Evolutionary conservation across 345 rosid genomes (phyloP).

Genomic region (Eucalyptus victrix): DNA sequence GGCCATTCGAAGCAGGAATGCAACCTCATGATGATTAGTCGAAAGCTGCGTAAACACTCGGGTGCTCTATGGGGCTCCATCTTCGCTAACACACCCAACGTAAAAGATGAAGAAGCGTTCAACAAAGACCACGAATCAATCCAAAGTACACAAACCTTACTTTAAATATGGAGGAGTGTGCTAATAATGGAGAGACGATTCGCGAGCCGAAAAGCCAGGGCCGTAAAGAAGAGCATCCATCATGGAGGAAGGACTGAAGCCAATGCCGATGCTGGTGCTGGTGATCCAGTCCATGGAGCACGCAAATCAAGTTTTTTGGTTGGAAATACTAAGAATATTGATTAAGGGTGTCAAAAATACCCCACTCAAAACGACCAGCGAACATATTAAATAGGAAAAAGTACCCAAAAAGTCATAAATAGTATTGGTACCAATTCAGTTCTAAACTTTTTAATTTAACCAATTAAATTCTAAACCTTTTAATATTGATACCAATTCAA

Average conservation of each 20-base stretch:
- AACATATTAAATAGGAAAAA: no score
- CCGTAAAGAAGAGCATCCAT: background rate
- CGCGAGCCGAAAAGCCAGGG: background rate
- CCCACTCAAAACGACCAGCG: no score
- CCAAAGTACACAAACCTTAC: background rate
- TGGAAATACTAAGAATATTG: no score
- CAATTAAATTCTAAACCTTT: no score
- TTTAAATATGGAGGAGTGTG: background rate
- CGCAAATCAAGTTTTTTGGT: no score
- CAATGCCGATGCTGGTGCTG: background rate
- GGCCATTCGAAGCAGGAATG: no score
- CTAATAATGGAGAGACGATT: background rate
- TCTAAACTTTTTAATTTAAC: no score
- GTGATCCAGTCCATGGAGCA: no score
- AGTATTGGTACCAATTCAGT: no score
- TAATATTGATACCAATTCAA: no score
- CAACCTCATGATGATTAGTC: background rate
- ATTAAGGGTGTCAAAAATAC: no score
- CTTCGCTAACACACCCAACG: background rate
- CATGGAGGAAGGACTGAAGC: background rate
- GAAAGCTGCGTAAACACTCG: background rate
- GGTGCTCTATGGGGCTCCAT: background rate
- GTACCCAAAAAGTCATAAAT: no score
- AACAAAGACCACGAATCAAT: background rate
- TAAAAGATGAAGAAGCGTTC: background rate